Base-by-base conservation (phyloP, 2,329 filamentous ascomycete species). In the Colletotrichum scovillei region DNA sequence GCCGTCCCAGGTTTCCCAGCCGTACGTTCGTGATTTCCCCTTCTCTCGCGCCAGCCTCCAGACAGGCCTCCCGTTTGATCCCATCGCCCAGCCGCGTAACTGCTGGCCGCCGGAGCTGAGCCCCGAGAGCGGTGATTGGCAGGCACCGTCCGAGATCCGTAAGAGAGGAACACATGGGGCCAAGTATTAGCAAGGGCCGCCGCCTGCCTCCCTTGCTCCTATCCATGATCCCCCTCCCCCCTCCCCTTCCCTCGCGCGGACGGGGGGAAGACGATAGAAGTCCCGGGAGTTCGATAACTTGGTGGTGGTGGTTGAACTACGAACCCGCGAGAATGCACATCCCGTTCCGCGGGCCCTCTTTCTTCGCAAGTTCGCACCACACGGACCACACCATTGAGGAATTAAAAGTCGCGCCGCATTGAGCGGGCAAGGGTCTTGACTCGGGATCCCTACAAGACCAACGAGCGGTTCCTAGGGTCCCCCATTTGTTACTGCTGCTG, bases 351-450 rank as follows among this genome's bases (percentile, higher is more conserved):
- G 35, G 26, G 7, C 19, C 38, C 42, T 52, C 22, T 16, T 49
- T 49, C 42, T 49, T 22, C 19, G 16, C 42, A 49, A 42, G 38
- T 42, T 8, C 38, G 38, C 38, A 42, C 38, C 42, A 49, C 42
- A 49, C 42, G 42, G 42, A 49, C 42, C 42, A 49, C 19, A 49
- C 46, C 60, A 53, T 28, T 19, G 53, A 56, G 53, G 14, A 56
- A 69, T 46, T 46, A 66, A 70, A 70, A 65, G 67, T 42, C 67
- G 38, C 67, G 67, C 59, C 66, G 59, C 32, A 63, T 38, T 16
- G 57, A 55, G 58, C 24, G 42, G 49, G 46, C 70, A 73, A 66
- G 70, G 70, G 67, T 73, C 28, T 26, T 73, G 70, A 70, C 70
- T 73, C 70, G 69, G 24, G 26, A 56, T 35, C 55, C 60, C 26